These are phyloP conservation scores for Sideroxylon spinosum DNA, from an alignment of 179 eudicot genomes.

Conservation along the genomic window DNA sequence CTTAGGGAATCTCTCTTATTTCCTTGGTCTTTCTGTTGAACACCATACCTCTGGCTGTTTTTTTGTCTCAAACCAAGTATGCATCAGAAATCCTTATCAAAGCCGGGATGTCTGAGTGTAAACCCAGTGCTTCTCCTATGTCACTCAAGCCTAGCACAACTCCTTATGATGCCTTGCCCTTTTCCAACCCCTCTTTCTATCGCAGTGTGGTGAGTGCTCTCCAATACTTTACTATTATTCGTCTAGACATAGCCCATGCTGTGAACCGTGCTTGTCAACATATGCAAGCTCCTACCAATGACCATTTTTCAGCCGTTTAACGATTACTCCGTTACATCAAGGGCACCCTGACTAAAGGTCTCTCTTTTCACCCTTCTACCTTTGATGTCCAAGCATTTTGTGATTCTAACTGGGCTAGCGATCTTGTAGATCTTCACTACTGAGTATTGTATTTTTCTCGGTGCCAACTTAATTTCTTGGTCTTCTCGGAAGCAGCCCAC, in stretches of 20 bases:
- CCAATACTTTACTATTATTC: background rate
- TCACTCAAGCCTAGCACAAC: background rate
- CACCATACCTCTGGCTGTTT: background rate
- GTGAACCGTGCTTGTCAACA: background rate
- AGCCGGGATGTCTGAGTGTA: background rate
- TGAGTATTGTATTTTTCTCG: background rate
- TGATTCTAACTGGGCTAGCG: background rate
- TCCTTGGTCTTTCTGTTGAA: background rate
- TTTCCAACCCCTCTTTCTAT: background rate
- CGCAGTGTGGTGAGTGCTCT: background rate
- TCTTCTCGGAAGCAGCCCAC: background rate
- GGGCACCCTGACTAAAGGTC: background rate
- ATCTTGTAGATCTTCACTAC: background rate
- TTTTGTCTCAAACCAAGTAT: background rate
- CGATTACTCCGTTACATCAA: background rate
- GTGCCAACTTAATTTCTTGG: background rate
- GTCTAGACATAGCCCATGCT: background rate
- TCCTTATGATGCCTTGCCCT: background rate
- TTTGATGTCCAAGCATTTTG: background rate
- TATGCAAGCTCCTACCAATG: background rate
- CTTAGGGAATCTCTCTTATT: background rate
- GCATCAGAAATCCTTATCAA: background rate
- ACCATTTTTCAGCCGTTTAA: background rate
- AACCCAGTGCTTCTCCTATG: background rate
- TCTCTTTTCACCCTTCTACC: background rate